Conservation (phyloP, 257 asterid species). For the Anisodus acutangulus region DNA sequence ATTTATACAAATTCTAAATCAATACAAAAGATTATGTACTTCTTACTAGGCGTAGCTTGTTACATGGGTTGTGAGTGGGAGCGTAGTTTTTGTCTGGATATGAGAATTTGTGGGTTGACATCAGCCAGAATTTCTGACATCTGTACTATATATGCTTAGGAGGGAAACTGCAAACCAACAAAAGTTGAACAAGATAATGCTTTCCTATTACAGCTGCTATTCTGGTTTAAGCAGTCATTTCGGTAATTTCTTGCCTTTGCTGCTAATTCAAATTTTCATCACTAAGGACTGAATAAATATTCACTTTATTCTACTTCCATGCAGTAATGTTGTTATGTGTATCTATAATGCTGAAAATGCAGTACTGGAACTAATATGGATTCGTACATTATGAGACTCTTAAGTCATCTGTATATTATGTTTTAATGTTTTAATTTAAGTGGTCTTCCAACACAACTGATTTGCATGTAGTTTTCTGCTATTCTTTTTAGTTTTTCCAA, state of each 20-base stretch:
- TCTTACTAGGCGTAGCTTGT: slow-evolving; percentile 3
- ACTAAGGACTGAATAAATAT: slow-evolving; percentile 27
- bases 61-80: slow-evolving; percentile 22
- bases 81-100: neutral
- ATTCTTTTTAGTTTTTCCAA: neutral
- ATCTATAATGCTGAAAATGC: neutral
- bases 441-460: neutral
- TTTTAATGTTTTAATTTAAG: neutral
- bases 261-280: neutral
- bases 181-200: slow-evolving; percentile 79
- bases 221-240: slow-evolving; percentile 97
- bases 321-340: neutral
- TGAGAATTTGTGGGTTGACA: neutral
- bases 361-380: neutral
- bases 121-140: slow-evolving; percentile 1
- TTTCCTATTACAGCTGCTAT: slow-evolving; percentile 85
- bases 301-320: neutral
- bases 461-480: neutral
- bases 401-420: neutral
- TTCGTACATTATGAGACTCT: neutral
- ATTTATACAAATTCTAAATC: neutral
- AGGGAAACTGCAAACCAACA: slow-evolving; percentile 72
- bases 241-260: slow-evolving; percentile 47
- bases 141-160: slow-evolving; percentile 48
- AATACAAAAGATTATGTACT: neutral